Base-by-base conservation (phyloP, 2,329 filamentous ascomycete genomes). In the Ustulina deusta region DNA sequence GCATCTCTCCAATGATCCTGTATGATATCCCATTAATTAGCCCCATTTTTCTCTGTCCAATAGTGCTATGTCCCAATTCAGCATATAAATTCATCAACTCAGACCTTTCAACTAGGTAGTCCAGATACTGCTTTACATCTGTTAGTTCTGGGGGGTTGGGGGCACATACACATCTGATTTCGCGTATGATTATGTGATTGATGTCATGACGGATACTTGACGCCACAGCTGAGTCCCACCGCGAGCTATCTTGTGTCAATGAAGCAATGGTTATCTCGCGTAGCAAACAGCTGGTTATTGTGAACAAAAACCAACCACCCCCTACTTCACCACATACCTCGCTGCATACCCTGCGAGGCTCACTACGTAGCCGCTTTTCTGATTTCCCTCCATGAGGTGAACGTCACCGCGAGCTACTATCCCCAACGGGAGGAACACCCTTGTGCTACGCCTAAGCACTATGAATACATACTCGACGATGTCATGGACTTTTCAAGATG, bases 401-500 rank as follows among this genome's bases (percentile, higher is more conserved):
- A 42, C 32, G 2, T 52, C 25, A 42, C 15, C 20, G 25, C 17
- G 10, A 49, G 22, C 13, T 6, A 15, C 22, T 13, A 36, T 40
- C 40, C 20, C 42, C 25, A 32, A 49, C 13, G 15, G 32, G n/a
- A 49, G 7, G 7, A 46, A 42, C 17, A 59, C n/a, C 49, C 48
- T 25, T 32, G 25, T 46, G n/a, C 15, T n/a, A 27, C 2, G 20
- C 20, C 44, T 38, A 3, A n/a, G 34, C 58, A 54, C 46, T 11
- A 32, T 32, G 6, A 52, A 42, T 25, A 32, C 27, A 34, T 25
- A n/a, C 6, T 22, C 15, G 22, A 38, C 29, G 15, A 51, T 59
- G 51, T 15, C 48, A 74, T 71, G 69, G 55, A 68, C 48, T 62
- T 48, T 20, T 34, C 68, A 9, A n/a, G 29, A 56, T 25, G 56